These are phyloP conservation scores for Iris macrosiphon DNA, from an alignment of 106 monocot genomes.

Conservation along the genomic window DNA sequence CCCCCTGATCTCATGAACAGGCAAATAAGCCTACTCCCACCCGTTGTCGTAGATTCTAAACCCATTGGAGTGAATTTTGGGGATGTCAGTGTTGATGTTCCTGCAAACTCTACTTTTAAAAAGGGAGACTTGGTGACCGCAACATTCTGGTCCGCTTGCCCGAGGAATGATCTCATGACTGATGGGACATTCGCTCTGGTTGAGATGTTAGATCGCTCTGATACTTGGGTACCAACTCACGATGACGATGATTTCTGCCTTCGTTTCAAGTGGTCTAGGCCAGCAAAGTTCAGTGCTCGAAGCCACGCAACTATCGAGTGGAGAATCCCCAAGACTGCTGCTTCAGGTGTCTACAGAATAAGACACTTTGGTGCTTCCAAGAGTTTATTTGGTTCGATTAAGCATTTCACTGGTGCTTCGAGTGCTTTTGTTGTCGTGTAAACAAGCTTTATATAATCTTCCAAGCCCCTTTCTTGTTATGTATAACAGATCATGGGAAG, in stretches of 20 bases:
- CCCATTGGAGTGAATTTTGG: slow-evolving; percentile 59
- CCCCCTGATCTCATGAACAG: slow-evolving; percentile 73
- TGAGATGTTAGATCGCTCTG: slow-evolving; percentile 33
- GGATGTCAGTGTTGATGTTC: slow-evolving; percentile 55
- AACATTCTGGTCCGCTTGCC: slow-evolving; percentile 84
- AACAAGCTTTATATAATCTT: too few species aligned
- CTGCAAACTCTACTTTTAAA: slow-evolving; percentile 44
- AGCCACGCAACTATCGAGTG: slow-evolving; percentile 79
- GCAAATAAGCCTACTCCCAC: slow-evolving; percentile 64
- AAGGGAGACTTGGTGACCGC: slow-evolving; percentile 50
- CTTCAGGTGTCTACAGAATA: slow-evolving; percentile 64
- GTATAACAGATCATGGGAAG: too few species aligned
- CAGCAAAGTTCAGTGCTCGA: slow-evolving; percentile 45
- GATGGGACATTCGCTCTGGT: slow-evolving; percentile 74
- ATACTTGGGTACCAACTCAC: slow-evolving; percentile 55
- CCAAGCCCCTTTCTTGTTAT: too few species aligned
- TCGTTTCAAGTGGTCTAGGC: slow-evolving; percentile 81
- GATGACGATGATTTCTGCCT: slow-evolving; percentile 88
- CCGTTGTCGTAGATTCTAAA: slow-evolving; percentile 55
- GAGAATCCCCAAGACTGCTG: slow-evolving; percentile 54
- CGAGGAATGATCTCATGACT: slow-evolving; percentile 77
- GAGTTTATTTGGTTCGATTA: slow-evolving; percentile 60
- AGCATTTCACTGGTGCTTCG: slow-evolving; percentile 77
- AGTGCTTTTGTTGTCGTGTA: slow-evolving; percentile 57
- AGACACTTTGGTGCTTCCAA: slow-evolving; percentile 85